Percentiles rank a stretch among this genome's conserved stretches.
phyloP scores from a whole-genome alignment of 805 yeast species.

The Metschnikowia vanudenii region DNA sequence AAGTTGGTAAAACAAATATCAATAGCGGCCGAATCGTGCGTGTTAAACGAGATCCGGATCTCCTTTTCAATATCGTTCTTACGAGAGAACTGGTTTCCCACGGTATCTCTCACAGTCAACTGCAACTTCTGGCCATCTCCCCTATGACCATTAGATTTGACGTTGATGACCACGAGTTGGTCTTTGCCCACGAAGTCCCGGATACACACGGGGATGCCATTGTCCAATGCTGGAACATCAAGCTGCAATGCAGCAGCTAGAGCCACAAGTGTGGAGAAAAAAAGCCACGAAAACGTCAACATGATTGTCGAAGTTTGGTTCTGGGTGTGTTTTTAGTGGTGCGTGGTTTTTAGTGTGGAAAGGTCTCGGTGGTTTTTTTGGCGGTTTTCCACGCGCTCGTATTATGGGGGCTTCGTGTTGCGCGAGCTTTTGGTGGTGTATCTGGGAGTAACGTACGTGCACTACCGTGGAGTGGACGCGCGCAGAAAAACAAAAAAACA shows the following conservation, averaged over 20 bases:
- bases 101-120: slow-evolving; percentile 66
- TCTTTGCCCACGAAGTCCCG: slow-evolving; percentile 88
- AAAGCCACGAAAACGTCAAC: slow-evolving; percentile 16
- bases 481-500: background rate
- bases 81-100: slow-evolving; percentile 79
- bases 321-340: background rate
- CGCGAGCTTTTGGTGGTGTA: too few relatives aligned
- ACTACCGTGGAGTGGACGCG: slow-evolving; percentile 1
- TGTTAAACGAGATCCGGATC: slow-evolving; percentile 76
- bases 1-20: slow-evolving; percentile 88
- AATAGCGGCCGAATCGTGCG: slow-evolving; percentile 77
- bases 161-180: slow-evolving; percentile 82
- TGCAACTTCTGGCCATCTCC: slow-evolving; percentile 88
- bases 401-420: background rate
- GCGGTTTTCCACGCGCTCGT: too few relatives aligned
- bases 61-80: slow-evolving; percentile 74
- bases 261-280: slow-evolving; percentile 21
- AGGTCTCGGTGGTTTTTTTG: background rate
- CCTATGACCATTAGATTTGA: slow-evolving; percentile 66
- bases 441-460: background rate
- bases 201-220: slow-evolving; percentile 69
- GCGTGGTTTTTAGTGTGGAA: background rate
- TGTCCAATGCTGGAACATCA: slow-evolving; percentile 49
- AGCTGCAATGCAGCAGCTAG: slow-evolving; percentile 45
- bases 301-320: slow-evolving; percentile 4